These are phyloP conservation scores for Aplosporella prunicola DNA, from an alignment of 2,329 filamentous ascomycete genomes.

Conservation along the genomic window DNA sequence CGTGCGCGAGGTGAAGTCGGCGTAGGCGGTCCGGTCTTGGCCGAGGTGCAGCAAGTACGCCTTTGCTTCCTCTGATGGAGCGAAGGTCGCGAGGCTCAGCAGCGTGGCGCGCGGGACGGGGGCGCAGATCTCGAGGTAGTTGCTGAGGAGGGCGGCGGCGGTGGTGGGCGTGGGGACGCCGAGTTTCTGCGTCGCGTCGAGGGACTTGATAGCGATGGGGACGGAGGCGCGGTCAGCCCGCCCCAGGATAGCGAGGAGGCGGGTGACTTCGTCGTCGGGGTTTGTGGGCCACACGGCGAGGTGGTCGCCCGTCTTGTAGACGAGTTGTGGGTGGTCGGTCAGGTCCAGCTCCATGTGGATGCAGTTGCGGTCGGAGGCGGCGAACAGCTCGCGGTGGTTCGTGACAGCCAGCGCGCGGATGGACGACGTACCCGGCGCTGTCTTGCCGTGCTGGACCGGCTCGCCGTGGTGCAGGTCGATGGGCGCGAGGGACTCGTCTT, in stretches of 20 bases:
- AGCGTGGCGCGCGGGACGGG: conserved; percentile 33
- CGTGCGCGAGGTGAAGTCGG: conserved; percentile 20
- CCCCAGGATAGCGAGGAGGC: conserved; percentile 22
- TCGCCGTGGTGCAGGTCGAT: conserved; percentile 21
- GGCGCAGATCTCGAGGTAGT: conserved; percentile 40
- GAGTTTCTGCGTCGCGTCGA: conserved; percentile 21
- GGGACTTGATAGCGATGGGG: conserved; percentile 21
- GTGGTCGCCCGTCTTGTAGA: conserved; percentile 38
- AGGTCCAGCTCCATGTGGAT: conserved; percentile 35
- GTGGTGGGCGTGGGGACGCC: conserved; percentile 34
- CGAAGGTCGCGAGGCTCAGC: conserved; percentile 30
- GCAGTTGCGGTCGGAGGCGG: conserved; percentile 29
- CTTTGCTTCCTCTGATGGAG: conserved; percentile 26
- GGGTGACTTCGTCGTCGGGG: conserved; percentile 29
- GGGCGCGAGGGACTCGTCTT: conserved; percentile 16
- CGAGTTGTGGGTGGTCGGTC: conserved; percentile 23
- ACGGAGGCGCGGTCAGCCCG: conserved; percentile 15
- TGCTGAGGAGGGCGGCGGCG: conserved; percentile 30
- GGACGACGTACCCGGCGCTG: conserved; percentile 21
- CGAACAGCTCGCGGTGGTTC: conserved; percentile 26
- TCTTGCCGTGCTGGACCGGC: conserved; percentile 10
- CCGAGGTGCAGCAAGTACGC: conserved; percentile 22
- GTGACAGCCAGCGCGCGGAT: conserved; percentile 25
- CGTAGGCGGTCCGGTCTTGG: conserved; percentile 26
- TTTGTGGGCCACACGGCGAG: conserved; percentile 34